Conservation (phyloP, 140 eudicot genomes). For the Artemisia princeps region DNA sequence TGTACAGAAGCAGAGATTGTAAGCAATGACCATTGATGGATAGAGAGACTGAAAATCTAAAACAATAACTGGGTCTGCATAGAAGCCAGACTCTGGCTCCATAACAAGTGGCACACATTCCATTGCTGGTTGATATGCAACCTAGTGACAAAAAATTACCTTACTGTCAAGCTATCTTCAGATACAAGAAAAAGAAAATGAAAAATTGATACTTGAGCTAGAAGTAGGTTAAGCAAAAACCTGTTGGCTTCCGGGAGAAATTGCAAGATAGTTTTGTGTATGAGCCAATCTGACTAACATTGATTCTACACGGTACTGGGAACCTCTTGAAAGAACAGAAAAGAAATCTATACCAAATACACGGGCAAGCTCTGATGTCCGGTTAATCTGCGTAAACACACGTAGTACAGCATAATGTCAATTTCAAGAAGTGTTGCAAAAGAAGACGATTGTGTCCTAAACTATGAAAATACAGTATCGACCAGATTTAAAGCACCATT, state of each 20-base stretch:
- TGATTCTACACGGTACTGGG: constrained; percentile 97
- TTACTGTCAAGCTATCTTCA: constrained; percentile 2
- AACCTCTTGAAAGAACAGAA: constrained; percentile 94
- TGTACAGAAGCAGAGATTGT: constrained; percentile 92
- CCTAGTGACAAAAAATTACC: constrained; percentile 29
- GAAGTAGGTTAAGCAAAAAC: constrained; percentile 28
- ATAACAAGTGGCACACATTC: constrained; percentile 96
- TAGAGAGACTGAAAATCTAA: constrained; percentile 92
- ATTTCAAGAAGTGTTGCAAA: background rate
- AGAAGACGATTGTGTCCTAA: no score
- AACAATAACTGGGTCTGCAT: constrained; percentile 88
- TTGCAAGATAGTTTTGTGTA: constrained; percentile 81
- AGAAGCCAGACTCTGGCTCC: constrained; percentile 98
- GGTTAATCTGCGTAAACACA: constrained; percentile 51
- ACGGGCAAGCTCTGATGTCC: constrained; percentile 98
- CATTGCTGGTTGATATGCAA: constrained; percentile 95
- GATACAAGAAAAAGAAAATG: background rate
- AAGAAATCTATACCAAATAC: constrained; percentile 96
- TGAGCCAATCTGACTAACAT: constrained; percentile 89
- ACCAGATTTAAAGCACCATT: background rate
- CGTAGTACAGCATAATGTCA: constrained; percentile 11
- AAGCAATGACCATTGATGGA: constrained; percentile 97
- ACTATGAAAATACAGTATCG: no score
- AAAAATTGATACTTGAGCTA: background rate
- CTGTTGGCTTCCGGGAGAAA: constrained; percentile 87